phyloP scores from a whole-genome alignment of 208 protist species.

The Wallacemonas sp. region DNA sequence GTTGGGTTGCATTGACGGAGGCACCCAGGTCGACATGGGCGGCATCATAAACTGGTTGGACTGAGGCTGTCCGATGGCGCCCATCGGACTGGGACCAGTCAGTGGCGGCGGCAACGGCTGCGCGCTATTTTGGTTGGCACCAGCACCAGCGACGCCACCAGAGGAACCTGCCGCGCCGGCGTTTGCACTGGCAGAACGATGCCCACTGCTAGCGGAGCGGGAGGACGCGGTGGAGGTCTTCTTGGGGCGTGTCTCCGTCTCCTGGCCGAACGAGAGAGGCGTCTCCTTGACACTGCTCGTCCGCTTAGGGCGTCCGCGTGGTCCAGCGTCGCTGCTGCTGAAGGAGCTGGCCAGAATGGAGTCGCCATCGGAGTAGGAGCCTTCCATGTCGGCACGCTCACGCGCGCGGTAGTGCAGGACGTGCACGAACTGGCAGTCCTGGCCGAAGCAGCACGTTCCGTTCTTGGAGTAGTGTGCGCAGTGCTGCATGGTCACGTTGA shows the following conservation, averaged over 20 bases:
- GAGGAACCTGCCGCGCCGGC: not conserved
- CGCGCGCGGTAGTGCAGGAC: constrained; percentile 50
- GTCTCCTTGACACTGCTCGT: constrained; percentile 29
- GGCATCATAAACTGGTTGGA: constrained; percentile 6
- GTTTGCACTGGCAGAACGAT: not conserved
- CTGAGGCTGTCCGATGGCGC: constrained; percentile 5
- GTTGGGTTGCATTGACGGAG: not conserved
- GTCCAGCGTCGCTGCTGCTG: constrained; percentile 23
- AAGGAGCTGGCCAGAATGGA: constrained; percentile 18
- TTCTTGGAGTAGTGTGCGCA: constrained; percentile 80
- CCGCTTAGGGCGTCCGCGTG: constrained; percentile 15
- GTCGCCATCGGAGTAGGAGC: constrained; percentile 43
- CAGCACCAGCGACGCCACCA: not conserved
- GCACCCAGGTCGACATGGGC: not conserved
- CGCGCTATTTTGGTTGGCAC: not conserved
- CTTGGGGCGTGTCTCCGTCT: not conserved
- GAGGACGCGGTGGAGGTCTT: constrained; percentile 20
- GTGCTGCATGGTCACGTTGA: constrained; percentile 73
- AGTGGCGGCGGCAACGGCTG: not conserved
- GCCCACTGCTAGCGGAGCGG: constrained; percentile 25
- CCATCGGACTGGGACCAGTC: constrained; percentile 4
- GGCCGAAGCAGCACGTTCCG: constrained; percentile 81
- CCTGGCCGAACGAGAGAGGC: constrained; percentile 27
- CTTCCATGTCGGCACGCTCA: constrained; percentile 32
- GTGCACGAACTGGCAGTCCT: constrained; percentile 76